A percentile compares a stretch with the other conserved stretches of the same genome.
Conservation (phyloP, 345 rosid species). For the Carallia pectinifolia region DNA sequence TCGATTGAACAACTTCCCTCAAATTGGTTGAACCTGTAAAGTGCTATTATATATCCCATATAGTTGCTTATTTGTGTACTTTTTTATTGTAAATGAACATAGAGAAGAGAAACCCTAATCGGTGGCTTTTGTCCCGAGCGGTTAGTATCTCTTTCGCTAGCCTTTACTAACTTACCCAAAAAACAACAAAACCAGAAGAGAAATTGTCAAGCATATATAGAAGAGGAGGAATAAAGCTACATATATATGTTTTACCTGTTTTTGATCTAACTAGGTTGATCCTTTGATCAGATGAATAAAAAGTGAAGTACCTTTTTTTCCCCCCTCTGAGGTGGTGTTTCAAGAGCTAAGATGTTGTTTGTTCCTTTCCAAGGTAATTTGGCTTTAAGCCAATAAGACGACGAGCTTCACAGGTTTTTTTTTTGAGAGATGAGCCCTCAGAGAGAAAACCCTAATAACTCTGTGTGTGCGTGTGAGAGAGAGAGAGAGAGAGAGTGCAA, state of each 20-base stretch:
- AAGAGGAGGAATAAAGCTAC: constrained; percentile 14
- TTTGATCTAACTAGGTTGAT: constrained; percentile 27
- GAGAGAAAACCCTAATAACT: constrained; percentile 47
- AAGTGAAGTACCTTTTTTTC: constrained; percentile 29
- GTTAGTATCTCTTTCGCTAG: constrained; percentile 32
- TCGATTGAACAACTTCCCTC: constrained; percentile 4
- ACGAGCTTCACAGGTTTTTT: constrained; percentile 18
- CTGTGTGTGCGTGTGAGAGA: neutral
- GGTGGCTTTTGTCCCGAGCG: constrained; percentile 29
- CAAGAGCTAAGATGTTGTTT: constrained; percentile 24
- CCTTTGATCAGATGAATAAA: constrained; percentile 34
- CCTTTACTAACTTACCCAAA: constrained; percentile 25
- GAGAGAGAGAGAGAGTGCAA: constrained; percentile 3
- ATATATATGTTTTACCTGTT: constrained; percentile 32
- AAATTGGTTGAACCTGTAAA: constrained; percentile 25
- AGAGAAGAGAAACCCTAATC: constrained; percentile 41
- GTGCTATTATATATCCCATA: constrained; percentile 27
- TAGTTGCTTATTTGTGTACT: neutral
- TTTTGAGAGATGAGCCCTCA: constrained; percentile 16
- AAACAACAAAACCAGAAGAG: constrained; percentile 20
- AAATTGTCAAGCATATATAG: constrained; percentile 8
- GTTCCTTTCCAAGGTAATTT: constrained; percentile 30
- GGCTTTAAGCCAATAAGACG: constrained; percentile 27
- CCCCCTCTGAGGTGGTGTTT: constrained; percentile 18
- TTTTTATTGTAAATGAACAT: constrained; percentile 6